These are phyloP conservation scores for Penicillium sp. DNA, from an alignment of 2,329 filamentous ascomycete genomes.

Conservation along the genomic window DNA sequence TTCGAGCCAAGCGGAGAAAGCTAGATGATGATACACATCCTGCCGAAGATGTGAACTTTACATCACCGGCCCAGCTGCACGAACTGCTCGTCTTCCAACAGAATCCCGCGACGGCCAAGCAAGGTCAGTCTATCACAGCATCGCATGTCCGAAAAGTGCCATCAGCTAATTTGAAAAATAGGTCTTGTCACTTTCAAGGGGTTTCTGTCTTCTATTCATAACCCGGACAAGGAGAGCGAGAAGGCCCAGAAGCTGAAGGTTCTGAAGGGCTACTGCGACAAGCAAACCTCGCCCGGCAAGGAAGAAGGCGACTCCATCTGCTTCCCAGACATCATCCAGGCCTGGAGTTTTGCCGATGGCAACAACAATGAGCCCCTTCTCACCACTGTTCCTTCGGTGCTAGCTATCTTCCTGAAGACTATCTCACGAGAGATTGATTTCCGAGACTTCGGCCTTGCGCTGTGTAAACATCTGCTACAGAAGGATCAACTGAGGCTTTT, in stretches of 20 bases:
- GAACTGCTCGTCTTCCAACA: constrained; percentile 73
- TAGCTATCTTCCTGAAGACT: constrained; percentile 80
- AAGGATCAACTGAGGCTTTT: constrained; percentile 80
- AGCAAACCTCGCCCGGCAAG: constrained; percentile 54
- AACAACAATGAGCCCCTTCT: constrained; percentile 80
- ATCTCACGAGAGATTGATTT: constrained; percentile 76
- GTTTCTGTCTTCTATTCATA: constrained; percentile 46
- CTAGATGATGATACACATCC: constrained; percentile 32
- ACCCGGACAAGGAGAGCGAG: constrained; percentile 40
- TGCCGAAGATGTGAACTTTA: constrained; percentile 32
- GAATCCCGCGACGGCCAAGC: constrained; percentile 62
- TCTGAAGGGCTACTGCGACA: constrained; percentile 55
- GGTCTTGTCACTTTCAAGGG: constrained; percentile 50
- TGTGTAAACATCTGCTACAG: constrained; percentile 82
- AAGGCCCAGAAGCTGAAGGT: constrained; percentile 46
- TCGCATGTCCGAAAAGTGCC: constrained; percentile 40
- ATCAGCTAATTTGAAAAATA: constrained; percentile 23
- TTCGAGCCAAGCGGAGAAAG: constrained; percentile 46
- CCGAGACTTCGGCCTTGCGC: constrained; percentile 71
- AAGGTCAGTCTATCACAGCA: constrained; percentile 56
- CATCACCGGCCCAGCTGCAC: constrained; percentile 66
- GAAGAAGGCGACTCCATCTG: constrained; percentile 64
- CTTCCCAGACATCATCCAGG: constrained; percentile 80
- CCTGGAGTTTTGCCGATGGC: constrained; percentile 82
- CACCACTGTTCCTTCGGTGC: constrained; percentile 77